Base-by-base conservation (phyloP, 768 basidiomycete genomes). In the Serendipita sp. region DNA sequence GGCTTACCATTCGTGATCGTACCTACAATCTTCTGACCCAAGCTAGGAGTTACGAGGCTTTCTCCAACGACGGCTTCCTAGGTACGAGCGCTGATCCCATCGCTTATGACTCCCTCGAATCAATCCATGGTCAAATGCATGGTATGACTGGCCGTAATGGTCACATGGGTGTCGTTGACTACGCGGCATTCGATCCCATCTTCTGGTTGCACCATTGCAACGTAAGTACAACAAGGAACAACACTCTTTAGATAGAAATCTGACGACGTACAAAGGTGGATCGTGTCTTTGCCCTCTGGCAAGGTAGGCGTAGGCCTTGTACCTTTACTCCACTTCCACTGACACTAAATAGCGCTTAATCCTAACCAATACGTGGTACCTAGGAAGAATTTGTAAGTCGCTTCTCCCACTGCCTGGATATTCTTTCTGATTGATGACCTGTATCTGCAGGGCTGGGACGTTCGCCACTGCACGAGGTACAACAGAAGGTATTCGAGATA, bases 211-310 rank as follows among this genome's bases (percentile, higher is more conserved):
- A 82, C 67, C 81, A 83, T 67, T 36, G n/a, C 18, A 64, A 64
- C 32, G 66, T 66, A 13, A 13, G 63, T 66, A 28, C 8, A 10
- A 4, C 56, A 35, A 15, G 28, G 11, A 41, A 13, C 13, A 41
- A 7, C 13, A 41, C 38, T 41, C 38, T 7, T 5, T 41, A 13
- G 7, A 41, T 41, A 41, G 5, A 41, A 10, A 30, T 60, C 3
- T 41, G n/a, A 44, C 36, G 13, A n/a, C 18, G 8, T 30, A 67
- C 70, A 65, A 80, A 83, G 52, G 79, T 81, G 30, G 82, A 83
- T 66, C 78, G 81, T 23, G n/a, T 81, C 67, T 72, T 81, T 23
- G 73, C 80, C 4, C 72, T 83, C n/a, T 83, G 81, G 81, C 72
- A 75, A 3, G 56, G 56, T 60, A n/a, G 10, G 48, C 48, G 8